Base-by-base conservation (phyloP, 2,329 filamentous ascomycete species). In the Stromatinia cepivora region DNA sequence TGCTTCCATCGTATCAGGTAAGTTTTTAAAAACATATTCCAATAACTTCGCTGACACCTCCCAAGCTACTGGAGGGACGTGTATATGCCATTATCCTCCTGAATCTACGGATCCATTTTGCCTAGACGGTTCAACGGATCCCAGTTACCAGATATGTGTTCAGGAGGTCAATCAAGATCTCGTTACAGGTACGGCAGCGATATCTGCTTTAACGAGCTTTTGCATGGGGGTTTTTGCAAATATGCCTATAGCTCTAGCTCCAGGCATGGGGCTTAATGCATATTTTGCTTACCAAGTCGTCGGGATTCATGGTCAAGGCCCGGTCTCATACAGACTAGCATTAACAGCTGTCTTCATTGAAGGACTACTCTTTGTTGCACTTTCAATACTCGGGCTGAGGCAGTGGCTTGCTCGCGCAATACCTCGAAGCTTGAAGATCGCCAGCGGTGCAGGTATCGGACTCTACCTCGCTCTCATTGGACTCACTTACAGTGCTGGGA, bases 271-370 rank as follows among this genome's bases (percentile, higher is more conserved):
- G 36, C 80, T 96, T 68, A 97, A 97, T 77, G 92, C 92, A 25
- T 96, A 96, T 79, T 96, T 96, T 77, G 86, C 92, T 36, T 96
- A 91, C 78, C 80, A 77, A 70, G 90, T 92, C 57, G 92, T 96
- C 69, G 93, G 93, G 4, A 87, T 84, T 76, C 89, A 94, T 78
- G 93, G 92, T 56, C 85, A 83, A 31, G 92, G 92, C 2, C 83
- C 85, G 48, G 88, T 96, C 11, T 88, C 92, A 1, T 97, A 92
- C 77, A 79, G 86, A 66, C 85, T 94, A 54, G 93, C 93, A 46
- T 81, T 96, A 50, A 95, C 92, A 5, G 92, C 93, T 67, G 93
- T 95, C 73, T 96, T 97, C 78, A 90, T 95, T 20, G 93, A 97
- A 79, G 93, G 93, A 50, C 92, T 91, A 79, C 89, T 96, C 71